Conservation (phyloP, 2,329 filamentous ascomycete species). For the Pezizomycotina sp. region DNA sequence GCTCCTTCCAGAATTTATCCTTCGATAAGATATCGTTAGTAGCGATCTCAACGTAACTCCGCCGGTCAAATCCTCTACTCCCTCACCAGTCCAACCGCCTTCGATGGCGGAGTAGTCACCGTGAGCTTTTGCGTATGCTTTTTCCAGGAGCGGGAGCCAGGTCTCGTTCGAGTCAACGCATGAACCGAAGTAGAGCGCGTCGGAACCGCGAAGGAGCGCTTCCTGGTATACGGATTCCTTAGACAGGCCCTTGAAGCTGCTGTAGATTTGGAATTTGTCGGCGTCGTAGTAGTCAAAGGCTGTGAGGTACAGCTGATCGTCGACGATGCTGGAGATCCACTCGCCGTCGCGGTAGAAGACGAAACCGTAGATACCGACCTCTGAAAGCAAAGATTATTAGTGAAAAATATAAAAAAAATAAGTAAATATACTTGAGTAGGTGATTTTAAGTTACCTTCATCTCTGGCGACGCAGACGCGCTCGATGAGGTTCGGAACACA, state of each 20-base stretch:
- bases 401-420: neutral
- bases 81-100: slow-evolving; percentile 54
- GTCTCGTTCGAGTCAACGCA: slow-evolving; percentile 63
- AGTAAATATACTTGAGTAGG: no score
- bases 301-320: slow-evolving; percentile 75
- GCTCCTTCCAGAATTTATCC: slow-evolving; percentile 67
- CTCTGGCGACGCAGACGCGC: slow-evolving; percentile 52
- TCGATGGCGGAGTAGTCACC: slow-evolving; percentile 62
- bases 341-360: slow-evolving; percentile 73
- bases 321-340: slow-evolving; percentile 82
- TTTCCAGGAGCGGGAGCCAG: slow-evolving; percentile 65
- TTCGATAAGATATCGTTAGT: slow-evolving; percentile 58
- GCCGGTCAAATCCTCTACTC: slow-evolving; percentile 45
- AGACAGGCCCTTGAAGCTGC: slow-evolving; percentile 29
- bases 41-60: slow-evolving; percentile 55
- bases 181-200: slow-evolving; percentile 62
- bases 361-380: slow-evolving; percentile 68
- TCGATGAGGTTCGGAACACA: slow-evolving; percentile 58
- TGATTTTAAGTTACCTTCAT: slow-evolving; percentile 38
- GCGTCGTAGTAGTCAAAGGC: slow-evolving; percentile 56
- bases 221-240: slow-evolving; percentile 54
- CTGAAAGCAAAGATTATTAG: slow-evolving; percentile 18
- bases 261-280: slow-evolving; percentile 2
- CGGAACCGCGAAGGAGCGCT: slow-evolving; percentile 57
- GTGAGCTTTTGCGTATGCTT: slow-evolving; percentile 71